Base-by-base conservation (phyloP, 257 asterid species). In the Catharanthus roseus region DNA sequence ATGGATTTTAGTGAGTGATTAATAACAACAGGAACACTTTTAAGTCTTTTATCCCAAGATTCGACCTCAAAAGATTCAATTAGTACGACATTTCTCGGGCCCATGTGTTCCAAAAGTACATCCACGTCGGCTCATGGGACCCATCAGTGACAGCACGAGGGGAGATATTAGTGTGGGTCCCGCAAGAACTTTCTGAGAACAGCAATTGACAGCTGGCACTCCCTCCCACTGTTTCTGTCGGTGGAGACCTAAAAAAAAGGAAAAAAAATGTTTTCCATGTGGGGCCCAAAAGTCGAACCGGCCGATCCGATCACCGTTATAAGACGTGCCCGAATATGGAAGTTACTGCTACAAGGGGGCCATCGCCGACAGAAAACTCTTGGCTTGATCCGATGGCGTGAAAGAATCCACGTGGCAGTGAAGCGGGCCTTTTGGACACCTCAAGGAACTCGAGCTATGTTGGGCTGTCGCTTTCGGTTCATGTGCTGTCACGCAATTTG, bases 391-490 rank as follows among this genome's bases (percentile, higher is more conserved):
- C 68, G 31, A 83, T 77, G 83, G 56, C 9, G 1, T 2, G 0
- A 10, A 10, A 5, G 4, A 0, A 2, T 74, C 84, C 85, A 85
- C 87, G 86, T 79, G 74, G 33, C 21, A 6, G 42, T 3, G 42
- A 38, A 8, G 42, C 5, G 42, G 42, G 42, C 42, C 5, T 71
- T 78, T 58, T 0, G 12, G 50, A 54, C 65, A 73, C 26, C 38
- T 73, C 77, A 72, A 29, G 39, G 51, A 78, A 72, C 73, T 67
- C 33, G 47, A 65, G 71, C 72, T 72, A 79, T 39, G 80, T 69
- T 77, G 79, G 69, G 19, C 77, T 73, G 79, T 82, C 82, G 49
- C 64, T 75, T 69, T 82, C n/a, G n/a, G n/a, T n/a, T n/a, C 82
- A 78, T 78, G 81, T 65, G 86, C 84, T 80, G 85, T 77, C 67